Conservation (phyloP, 495 filamentous ascomycete genomes). For the Xylaria intraflava region DNA sequence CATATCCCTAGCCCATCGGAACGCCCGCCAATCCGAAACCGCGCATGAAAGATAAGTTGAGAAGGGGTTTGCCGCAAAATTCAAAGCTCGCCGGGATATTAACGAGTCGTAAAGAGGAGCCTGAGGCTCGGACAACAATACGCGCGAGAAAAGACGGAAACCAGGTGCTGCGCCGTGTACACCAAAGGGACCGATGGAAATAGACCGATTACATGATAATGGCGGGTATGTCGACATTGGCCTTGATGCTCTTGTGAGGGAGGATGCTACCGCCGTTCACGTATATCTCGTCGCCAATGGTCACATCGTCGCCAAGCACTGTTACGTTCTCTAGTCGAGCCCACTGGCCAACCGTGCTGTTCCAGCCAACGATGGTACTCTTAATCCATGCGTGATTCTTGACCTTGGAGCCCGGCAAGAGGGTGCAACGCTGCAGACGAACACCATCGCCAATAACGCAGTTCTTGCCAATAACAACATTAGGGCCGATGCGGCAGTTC, state of each 20-base stretch:
- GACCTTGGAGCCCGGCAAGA: constrained; percentile 83
- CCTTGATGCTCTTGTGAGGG: constrained; percentile 98
- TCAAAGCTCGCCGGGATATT: constrained; percentile 19
- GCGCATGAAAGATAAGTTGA: constrained; percentile 7
- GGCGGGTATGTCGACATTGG: constrained; percentile 87
- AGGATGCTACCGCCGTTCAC: constrained; percentile 96
- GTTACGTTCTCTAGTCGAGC: constrained; percentile 95
- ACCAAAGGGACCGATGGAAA: not conserved
- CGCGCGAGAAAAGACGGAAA: constrained; percentile 13
- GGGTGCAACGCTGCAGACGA: constrained; percentile 85
- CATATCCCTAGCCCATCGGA: constrained; percentile 8
- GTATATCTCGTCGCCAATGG: constrained; percentile 96
- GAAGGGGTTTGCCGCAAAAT: constrained; percentile 6
- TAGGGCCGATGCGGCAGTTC: constrained; percentile 97
- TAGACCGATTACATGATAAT: constrained; percentile 67
- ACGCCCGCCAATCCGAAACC: constrained; percentile 10
- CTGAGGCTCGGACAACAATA: constrained; percentile 18
- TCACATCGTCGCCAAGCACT: constrained; percentile 97
- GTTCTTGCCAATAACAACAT: constrained; percentile 93
- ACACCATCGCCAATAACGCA: constrained; percentile 95
- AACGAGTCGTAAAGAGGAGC: constrained; percentile 20
- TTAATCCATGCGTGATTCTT: constrained; percentile 99
- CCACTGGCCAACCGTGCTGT: constrained; percentile 93
- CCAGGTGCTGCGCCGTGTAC: not conserved
- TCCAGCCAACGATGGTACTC: constrained; percentile 98